A percentile compares a stretch with the other conserved stretches of the same genome.
Conservation (phyloP, 495 filamentous ascomycete species). For the Aspergillus bertholletiae region DNA sequence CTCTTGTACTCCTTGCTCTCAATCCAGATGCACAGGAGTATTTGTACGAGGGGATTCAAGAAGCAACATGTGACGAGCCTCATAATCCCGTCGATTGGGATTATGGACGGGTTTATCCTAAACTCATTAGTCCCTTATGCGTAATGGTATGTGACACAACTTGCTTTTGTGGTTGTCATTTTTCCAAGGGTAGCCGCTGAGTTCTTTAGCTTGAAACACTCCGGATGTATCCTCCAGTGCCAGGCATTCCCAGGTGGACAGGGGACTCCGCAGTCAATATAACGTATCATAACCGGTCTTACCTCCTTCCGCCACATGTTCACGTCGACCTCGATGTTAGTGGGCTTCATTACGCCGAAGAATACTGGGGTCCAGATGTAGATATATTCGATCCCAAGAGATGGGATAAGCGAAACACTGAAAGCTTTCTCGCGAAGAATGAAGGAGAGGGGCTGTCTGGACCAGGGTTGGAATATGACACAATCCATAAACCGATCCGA, state of each 20-base stretch:
- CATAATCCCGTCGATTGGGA: constrained; percentile 26
- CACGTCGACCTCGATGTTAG: constrained; percentile 25
- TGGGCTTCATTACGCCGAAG: constrained; percentile 35
- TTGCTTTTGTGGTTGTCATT: neutral
- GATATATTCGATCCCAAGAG: constrained; percentile 22
- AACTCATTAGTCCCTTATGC: constrained; percentile 23
- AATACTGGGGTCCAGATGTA: constrained; percentile 39
- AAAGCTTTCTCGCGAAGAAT: constrained; percentile 9
- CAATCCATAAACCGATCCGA: constrained; percentile 52
- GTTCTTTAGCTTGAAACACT: constrained; percentile 31
- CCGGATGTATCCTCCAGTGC: constrained; percentile 32
- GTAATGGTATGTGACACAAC: constrained; percentile 23
- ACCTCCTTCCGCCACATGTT: constrained; percentile 33
- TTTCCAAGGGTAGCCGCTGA: neutral
- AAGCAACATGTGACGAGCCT: constrained; percentile 19
- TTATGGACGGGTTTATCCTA: constrained; percentile 28
- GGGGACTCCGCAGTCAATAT: constrained; percentile 2
- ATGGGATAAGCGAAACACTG: constrained; percentile 15
- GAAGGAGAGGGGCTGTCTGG: constrained; percentile 2
- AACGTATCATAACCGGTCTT: constrained; percentile 15
- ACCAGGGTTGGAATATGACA: constrained; percentile 10
- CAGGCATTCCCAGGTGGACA: constrained; percentile 29
- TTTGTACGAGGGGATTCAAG: constrained; percentile 29
- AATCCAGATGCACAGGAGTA: constrained; percentile 34
- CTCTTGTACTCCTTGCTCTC: constrained; percentile 34